Base-by-base conservation (phyloP, 345 rosid species). In the Xanthoceras sorbifolium region DNA sequence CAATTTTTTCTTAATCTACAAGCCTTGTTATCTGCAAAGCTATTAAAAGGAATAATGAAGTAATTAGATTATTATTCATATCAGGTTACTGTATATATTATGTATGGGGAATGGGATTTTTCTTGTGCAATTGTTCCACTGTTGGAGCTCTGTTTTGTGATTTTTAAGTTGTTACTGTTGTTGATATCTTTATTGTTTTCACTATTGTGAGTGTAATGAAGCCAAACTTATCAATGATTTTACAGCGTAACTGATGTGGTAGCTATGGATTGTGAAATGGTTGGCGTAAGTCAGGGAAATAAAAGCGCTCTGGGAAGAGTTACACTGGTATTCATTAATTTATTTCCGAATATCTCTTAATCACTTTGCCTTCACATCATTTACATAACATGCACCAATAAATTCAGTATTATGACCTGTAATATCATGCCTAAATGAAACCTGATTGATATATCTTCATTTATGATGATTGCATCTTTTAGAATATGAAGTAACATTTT, bases 181-280 rank as follows among this genome's bases (percentile, higher is more conserved):
- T 75, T 28, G 14, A 31, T 28, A 3, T 65, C 7, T 34, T 26
- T 28, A 29, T 74, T 32, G 57, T 14, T 46, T 38, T 66, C 15
- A 65, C 25, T 61, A 10, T 57, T 70, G 28, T 63, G 50, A 44
- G 38, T 75, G 48, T 1, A 50, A 15, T 42, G 32, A 67, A 38
- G 26, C 73, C 29, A 76, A 18, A 68, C 81, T 75, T 25, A 77
- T 76, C 69, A 74, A 76, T 60, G 62, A 31, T 78, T 48, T 78
- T 77, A 71, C 94, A 96, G 98, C 86, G 32, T 91, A 86, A 91
- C 98, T 76, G 93, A 89, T 84, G 94, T 72, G 69, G 81, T 96
- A 67, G 99, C 94, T 59, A 92, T 96, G 93, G 98, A 96, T 72
- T 96, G 99, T 28, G 99, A 96, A 86, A 93, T 96, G 99, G 99